Evolutionary conservation across 1,139 yeast genomes (phyloP).

Genomic region (Yamadazyma atlantica): DNA sequence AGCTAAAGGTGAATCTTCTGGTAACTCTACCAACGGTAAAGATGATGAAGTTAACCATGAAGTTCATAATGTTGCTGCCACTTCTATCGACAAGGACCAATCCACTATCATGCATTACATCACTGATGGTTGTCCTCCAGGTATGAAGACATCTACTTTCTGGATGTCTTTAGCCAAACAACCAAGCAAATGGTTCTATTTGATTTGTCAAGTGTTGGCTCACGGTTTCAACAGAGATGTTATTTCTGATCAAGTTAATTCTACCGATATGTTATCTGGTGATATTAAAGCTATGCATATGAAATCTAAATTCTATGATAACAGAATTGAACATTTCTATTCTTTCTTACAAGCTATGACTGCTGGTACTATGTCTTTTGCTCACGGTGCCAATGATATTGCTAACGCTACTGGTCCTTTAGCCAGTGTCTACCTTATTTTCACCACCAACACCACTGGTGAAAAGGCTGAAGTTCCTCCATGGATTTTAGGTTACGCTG

Average conservation of each 20-base stretch:
- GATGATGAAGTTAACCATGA: slow-evolving; percentile 11
- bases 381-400: slow-evolving; percentile 82
- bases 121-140: slow-evolving; percentile 15
- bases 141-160: slow-evolving; percentile 34
- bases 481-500: slow-evolving; percentile 73
- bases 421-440: slow-evolving; percentile 61
- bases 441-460: slow-evolving; percentile 52
- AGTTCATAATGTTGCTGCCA: slow-evolving; percentile 5
- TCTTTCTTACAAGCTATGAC: slow-evolving; percentile 72
- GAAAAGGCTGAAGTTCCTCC: slow-evolving; percentile 61
- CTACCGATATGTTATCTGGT: slow-evolving; percentile 33
- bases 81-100: slow-evolving; percentile 5
- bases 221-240: slow-evolving; percentile 72
- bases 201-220: slow-evolving; percentile 47
- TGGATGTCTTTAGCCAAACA: slow-evolving; percentile 45
- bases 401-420: slow-evolving; percentile 80
- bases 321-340: slow-evolving; percentile 68
- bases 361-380: slow-evolving; percentile 79
- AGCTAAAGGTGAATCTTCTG: slow-evolving; percentile 14
- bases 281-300: slow-evolving; percentile 53
- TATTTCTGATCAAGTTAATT: slow-evolving; percentile 46
- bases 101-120: slow-evolving; percentile 7
- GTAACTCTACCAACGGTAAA: slow-evolving; percentile 13
- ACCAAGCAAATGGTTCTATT: slow-evolving; percentile 56
- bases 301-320: slow-evolving; percentile 65